Evolutionary conservation across 331 rosid species (phyloP).

Genomic region (Prunus yedoensis): DNA sequence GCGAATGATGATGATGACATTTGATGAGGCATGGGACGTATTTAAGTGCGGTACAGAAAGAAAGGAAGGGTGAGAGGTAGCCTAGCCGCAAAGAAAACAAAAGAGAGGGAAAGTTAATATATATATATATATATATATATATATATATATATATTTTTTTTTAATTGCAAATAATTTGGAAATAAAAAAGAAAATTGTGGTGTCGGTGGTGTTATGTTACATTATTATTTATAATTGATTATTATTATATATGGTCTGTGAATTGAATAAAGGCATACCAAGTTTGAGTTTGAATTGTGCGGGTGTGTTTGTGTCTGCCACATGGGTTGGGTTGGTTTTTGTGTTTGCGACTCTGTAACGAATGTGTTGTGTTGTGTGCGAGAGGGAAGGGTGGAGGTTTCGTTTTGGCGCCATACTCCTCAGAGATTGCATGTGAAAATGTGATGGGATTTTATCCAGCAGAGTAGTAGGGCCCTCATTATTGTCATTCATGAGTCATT

Average conservation of each 20-base stretch:
- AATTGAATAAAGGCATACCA: neutral
- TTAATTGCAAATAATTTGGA: neutral
- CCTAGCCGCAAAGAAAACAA: slow-evolving; percentile 29
- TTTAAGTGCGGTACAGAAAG: slow-evolving; percentile 64
- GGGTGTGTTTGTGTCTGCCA: slow-evolving; percentile 36
- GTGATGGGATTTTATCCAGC: neutral
- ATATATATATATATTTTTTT: too few relatives aligned
- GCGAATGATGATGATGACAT: neutral
- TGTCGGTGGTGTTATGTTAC: too few relatives aligned
- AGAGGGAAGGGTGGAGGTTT: neutral
- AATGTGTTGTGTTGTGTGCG: neutral
- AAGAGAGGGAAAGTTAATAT: slow-evolving; percentile 33
- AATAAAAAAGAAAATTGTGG: neutral
- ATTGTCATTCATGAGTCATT: too few relatives aligned
- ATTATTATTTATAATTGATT: too few relatives aligned
- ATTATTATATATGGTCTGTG: neutral
- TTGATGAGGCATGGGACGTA: slow-evolving; percentile 28
- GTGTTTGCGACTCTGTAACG: neutral
- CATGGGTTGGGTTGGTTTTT: slow-evolving; percentile 38
- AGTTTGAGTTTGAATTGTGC: neutral
- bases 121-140: neutral
- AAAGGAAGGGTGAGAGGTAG: neutral
- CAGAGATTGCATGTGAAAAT: neutral
- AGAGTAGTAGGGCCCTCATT: neutral
- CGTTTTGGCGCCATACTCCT: slow-evolving; percentile 1